Percentiles rank a stretch among this genome's conserved stretches.
phyloP scores from a whole-genome alignment of 2,329 filamentous ascomycete genomes.

The Aspergillus chevalieri region DNA sequence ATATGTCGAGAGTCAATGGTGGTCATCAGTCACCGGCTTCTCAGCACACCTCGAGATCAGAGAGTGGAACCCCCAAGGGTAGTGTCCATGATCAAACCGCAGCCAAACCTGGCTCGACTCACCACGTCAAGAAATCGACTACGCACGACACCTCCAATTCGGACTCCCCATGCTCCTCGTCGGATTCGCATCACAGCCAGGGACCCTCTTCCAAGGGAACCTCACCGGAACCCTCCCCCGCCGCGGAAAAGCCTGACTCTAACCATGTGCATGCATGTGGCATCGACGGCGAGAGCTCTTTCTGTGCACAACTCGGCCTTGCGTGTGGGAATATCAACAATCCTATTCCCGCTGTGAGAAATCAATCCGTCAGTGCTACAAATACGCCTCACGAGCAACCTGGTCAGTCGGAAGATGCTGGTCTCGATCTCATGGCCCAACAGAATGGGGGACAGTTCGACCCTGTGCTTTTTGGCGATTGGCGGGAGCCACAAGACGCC shows the following conservation, averaged over 20 bases:
- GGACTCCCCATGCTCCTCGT: conserved; percentile 44
- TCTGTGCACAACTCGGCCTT: conserved; percentile 40
- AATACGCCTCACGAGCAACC: conserved; percentile 19
- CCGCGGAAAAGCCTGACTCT: conserved; percentile 30
- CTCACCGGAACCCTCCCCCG: conserved; percentile 44
- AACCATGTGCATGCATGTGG: conserved; percentile 23
- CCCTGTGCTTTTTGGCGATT: conserved; percentile 83
- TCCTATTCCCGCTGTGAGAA: conserved; percentile 35
- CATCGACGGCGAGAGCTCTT: conserved; percentile 39
- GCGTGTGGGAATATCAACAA: conserved; percentile 42
- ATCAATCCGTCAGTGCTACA: conserved; percentile 25
- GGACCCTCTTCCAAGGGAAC: conserved; percentile 44
- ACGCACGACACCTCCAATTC: conserved; percentile 34
- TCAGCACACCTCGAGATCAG: conserved; percentile 1
- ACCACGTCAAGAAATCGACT: conserved; percentile 17
- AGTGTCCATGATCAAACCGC: conserved; percentile 2
- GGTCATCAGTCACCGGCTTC: conserved; percentile 1
- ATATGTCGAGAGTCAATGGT: conserved; percentile 1
- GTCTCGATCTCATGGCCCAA: conserved; percentile 63
- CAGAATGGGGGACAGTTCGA: conserved; percentile 85
- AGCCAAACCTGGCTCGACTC: conserved; percentile 9
- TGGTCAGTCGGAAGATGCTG: conserved; percentile 13
- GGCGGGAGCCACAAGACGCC: conserved; percentile 82
- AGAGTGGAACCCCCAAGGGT: conserved; percentile 7
- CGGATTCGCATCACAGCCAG: conserved; percentile 41